Evolutionary conservation across 768 basidiomycete species (phyloP).

Genomic region (Tulasnella calospora): DNA sequence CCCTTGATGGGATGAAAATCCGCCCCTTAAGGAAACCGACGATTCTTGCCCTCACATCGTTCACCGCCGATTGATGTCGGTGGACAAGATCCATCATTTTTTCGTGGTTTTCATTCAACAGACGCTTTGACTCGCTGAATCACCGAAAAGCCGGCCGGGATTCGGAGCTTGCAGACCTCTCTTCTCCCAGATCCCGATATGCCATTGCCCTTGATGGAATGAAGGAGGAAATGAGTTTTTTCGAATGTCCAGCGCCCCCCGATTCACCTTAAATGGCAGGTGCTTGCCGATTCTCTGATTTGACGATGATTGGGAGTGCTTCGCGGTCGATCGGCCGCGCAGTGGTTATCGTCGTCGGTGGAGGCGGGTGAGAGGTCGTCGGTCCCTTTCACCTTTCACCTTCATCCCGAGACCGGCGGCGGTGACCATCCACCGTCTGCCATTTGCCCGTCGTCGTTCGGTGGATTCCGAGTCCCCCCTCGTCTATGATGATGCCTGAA

Average conservation of each 20-base stretch:
- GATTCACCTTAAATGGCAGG: background rate
- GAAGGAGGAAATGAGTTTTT: background rate
- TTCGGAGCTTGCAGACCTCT: background rate
- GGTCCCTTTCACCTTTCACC: background rate
- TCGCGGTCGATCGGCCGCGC: constrained; percentile 4
- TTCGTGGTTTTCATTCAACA: background rate
- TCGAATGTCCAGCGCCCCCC: background rate
- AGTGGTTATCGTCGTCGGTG: background rate
- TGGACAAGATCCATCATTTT: background rate
- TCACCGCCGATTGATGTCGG: background rate
- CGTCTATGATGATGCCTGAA: background rate
- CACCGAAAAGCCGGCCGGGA: background rate
- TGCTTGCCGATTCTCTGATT: background rate
- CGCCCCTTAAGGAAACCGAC: background rate
- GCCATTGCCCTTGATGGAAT: background rate
- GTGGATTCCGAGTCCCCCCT: background rate
- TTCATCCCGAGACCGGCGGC: background rate
- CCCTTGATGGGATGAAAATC: background rate
- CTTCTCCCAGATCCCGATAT: background rate
- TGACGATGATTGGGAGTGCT: background rate
- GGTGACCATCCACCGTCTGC: background rate
- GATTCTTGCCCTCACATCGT: background rate
- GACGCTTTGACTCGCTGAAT: background rate
- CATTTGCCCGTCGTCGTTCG: background rate
- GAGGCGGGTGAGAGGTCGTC: background rate